Evolutionary conservation across 306 rosid genomes (phyloP).

Genomic region (Arachis stenosperma): DNA sequence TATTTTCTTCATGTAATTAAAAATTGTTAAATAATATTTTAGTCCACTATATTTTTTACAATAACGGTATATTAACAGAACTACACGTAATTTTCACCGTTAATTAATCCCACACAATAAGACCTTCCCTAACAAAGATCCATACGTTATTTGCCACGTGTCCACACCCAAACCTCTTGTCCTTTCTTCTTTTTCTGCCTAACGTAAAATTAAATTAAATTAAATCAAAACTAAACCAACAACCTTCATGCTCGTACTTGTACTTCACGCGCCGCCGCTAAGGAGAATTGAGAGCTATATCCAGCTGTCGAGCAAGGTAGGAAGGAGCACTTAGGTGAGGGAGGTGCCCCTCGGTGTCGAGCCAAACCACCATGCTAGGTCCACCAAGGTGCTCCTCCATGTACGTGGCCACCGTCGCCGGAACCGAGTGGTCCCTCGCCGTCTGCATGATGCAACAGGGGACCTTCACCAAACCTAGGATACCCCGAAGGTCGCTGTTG

Average conservation of each 20-base stretch:
- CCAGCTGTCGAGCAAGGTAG: slow-evolving; percentile 61
- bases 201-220: too few species aligned
- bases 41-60: too few species aligned
- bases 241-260: not conserved
- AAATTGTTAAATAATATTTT: too few species aligned
- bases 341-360: slow-evolving; percentile 89
- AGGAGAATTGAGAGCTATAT: slow-evolving; percentile 55
- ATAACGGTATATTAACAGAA: too few species aligned
- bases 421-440: slow-evolving; percentile 71
- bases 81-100: not conserved
- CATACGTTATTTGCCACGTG: slow-evolving; percentile 67
- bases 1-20: too few species aligned
- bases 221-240: not conserved
- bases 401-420: slow-evolving; percentile 73
- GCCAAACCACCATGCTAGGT: slow-evolving; percentile 68
- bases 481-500: slow-evolving; percentile 82
- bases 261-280: slow-evolving; percentile 19
- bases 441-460: slow-evolving; percentile 90
- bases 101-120: slow-evolving; percentile 19
- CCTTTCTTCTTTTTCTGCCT: not conserved
- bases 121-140: slow-evolving; percentile 25
- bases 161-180: slow-evolving; percentile 24
- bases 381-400: slow-evolving; percentile 83
- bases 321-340: slow-evolving; percentile 88
- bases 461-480: slow-evolving; percentile 71